Evolutionary conservation across 495 filamentous ascomycete species (phyloP).

Genomic region (Hypoxylon subgilvum): DNA sequence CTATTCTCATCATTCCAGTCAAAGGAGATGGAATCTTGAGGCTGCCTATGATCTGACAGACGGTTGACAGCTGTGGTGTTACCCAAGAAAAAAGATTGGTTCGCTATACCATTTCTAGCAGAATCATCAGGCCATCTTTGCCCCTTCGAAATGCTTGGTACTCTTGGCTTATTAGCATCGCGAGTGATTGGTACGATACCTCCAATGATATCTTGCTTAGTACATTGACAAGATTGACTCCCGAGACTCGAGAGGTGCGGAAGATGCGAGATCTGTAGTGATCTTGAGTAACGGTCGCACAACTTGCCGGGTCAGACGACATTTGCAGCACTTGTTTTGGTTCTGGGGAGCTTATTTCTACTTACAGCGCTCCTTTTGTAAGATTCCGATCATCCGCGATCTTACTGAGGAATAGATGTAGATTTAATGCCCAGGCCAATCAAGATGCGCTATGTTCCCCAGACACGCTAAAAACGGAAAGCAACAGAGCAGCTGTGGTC

Average conservation of each 20-base stretch:
- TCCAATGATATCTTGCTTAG: not conserved
- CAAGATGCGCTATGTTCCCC: constrained; percentile 11
- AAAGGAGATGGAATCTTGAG: not conserved
- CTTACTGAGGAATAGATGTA: no score
- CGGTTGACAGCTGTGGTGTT: not conserved
- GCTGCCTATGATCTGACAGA: not conserved
- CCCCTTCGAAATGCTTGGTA: constrained; percentile 30
- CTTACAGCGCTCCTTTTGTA: no score
- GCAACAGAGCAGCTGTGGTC: constrained; percentile 4
- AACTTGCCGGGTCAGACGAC: not conserved
- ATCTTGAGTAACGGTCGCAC: not conserved
- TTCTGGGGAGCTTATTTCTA: not conserved
- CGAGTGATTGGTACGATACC: not conserved
- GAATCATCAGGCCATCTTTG: constrained; percentile 21
- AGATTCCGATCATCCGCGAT: no score
- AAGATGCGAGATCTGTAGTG: not conserved
- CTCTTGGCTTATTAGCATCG: constrained; percentile 23
- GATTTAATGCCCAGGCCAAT: constrained; percentile 18
- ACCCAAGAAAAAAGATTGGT: constrained; percentile 3
- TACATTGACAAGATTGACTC: not conserved
- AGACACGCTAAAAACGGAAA: constrained; percentile 12
- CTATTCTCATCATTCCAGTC: constrained; percentile 11
- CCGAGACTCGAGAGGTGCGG: not conserved
- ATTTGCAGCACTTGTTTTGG: not conserved
- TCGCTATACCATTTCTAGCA: constrained; percentile 12